Evolutionary conservation across 2,329 filamentous ascomycete genomes (phyloP), one percentile per base, ranked within the genome.

Genomic region (Lachnellula occidentalis): DNA sequence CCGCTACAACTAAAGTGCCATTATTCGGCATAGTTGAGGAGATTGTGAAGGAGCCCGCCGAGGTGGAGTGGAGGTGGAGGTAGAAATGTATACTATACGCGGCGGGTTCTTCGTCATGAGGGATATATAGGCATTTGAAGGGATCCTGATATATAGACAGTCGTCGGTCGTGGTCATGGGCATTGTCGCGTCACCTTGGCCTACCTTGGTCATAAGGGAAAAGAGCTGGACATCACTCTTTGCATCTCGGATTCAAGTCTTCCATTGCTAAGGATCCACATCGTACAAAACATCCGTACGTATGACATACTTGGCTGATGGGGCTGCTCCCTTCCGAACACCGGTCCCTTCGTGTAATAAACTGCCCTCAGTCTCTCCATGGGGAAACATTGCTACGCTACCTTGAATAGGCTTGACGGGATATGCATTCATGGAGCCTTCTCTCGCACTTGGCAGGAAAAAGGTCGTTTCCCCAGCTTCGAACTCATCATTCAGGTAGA

Each of bases 401-500:
- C 86, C 86, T 79, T 87, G 86, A 9, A 87, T 79, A 0, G 86
- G 86, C 53, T 80, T 79, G 0, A 89, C 79, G 0, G 83, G 82
- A 61, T 88, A 87, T 0, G 85, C 85, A 61, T 88, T 87, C 60
- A 89, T 76, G 0, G 76, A 77, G 0, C 85, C 85, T 58, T 89
- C 85, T 17, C 76, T 74, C 0, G 78, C 74, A 4, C 79, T 83
- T 0, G 86, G 86, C 4, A 87, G 69, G 67, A 88, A 88, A 64
- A 86, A 88, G 0, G 83, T 87, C 0, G 85, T 88, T 67, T 88
- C 85, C 22, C 85, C 85, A 9, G 82, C 84, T 60, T 85, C 80
- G 51, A 88, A 88, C 54, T 88, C 85, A 58, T 88, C 85, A 48
- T 87, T 87, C 2, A 88, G 73, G 60, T 88, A 88, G 2, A 88